phyloP scores from a whole-genome alignment of 2,329 filamentous ascomycete genomes.

The Ramichloridium luteum region DNA sequence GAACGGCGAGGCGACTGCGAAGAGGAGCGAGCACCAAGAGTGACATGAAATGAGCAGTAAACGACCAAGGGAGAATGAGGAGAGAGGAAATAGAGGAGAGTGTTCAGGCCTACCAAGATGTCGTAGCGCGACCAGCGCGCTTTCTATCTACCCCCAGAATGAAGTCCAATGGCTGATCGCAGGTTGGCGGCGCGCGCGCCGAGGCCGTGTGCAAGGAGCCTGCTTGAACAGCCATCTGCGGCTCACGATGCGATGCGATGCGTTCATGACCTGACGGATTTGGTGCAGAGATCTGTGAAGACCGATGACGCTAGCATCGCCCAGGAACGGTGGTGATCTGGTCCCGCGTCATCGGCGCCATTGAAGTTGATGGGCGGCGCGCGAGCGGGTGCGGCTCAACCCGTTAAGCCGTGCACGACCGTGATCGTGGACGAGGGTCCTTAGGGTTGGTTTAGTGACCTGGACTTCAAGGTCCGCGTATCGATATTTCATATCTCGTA shows the following conservation, averaged over 20 bases:
- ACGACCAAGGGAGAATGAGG: too few species aligned
- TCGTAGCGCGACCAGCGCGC: background rate
- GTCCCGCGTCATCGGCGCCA: background rate
- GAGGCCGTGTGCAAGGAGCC: background rate
- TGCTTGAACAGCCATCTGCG: background rate
- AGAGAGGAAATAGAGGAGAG: too few species aligned
- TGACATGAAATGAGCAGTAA: background rate
- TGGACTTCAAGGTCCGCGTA: too few species aligned
- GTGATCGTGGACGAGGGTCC: too few species aligned
- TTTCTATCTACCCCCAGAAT: background rate
- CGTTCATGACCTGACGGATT: slow-evolving; percentile 1
- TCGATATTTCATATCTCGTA: too few species aligned
- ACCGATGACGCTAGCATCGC: slow-evolving; percentile 1
- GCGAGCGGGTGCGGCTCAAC: background rate
- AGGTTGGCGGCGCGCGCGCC: background rate
- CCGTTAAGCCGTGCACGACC: too few species aligned
- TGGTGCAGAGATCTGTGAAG: background rate
- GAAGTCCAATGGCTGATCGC: slow-evolving; percentile 1
- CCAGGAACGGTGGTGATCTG: background rate
- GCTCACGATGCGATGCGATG: background rate
- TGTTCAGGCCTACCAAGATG: background rate
- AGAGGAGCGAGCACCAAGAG: background rate
- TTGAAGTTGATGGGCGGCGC: background rate
- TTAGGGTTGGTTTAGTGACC: too few species aligned
- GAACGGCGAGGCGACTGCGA: background rate